phyloP scores from a whole-genome alignment of 1,139 yeast species.

The Protomyces inundatus region DNA sequence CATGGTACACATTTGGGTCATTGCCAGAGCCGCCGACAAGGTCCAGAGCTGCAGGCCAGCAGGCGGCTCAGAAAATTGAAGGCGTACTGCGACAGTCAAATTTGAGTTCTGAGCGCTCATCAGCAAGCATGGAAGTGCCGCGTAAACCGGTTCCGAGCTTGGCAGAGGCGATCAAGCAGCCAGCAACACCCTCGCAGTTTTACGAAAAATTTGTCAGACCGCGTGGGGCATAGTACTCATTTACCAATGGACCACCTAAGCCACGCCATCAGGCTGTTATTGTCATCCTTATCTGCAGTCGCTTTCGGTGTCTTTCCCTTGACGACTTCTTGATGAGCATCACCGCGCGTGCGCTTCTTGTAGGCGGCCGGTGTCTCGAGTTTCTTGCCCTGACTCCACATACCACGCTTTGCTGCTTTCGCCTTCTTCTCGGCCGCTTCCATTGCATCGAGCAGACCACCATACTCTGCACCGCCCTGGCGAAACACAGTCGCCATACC shows the following conservation, averaged over 20 bases:
- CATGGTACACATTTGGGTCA: neutral
- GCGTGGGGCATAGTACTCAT: neutral
- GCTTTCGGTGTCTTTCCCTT: neutral
- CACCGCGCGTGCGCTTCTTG: slow-evolving; percentile 44
- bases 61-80: neutral
- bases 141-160: neutral
- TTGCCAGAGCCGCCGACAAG: neutral
- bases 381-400: slow-evolving; percentile 54
- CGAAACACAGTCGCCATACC: slow-evolving; percentile 90
- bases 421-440: slow-evolving; percentile 57
- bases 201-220: neutral
- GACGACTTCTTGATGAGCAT: slow-evolving; percentile 6
- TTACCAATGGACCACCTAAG: neutral
- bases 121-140: no score
- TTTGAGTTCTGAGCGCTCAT: no score
- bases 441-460: slow-evolving; percentile 62
- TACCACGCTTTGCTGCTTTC: slow-evolving; percentile 53
- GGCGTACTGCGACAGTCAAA: neutral
- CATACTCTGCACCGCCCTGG: slow-evolving; percentile 82
- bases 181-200: neutral
- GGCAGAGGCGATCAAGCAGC: neutral
- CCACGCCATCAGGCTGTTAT: neutral
- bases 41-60: neutral
- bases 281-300: neutral
- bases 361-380: slow-evolving; percentile 77